Evolutionary conservation across 306 rosid species (phyloP).

Genomic region (Corylus avellana): DNA sequence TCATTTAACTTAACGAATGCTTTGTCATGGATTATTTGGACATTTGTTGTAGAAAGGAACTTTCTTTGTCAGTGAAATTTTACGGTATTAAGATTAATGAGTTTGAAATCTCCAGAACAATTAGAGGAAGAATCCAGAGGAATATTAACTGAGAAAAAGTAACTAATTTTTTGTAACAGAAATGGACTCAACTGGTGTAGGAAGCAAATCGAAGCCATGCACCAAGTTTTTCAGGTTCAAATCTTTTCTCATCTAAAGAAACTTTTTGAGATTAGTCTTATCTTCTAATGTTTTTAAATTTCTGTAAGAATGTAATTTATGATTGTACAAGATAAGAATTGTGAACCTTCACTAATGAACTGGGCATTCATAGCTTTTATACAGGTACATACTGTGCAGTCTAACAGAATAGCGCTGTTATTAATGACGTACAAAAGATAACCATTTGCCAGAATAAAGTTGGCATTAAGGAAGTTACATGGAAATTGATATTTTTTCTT

Average conservation of each 20-base stretch:
- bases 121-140: conserved; percentile 51
- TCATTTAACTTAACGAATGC: background rate
- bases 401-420: conserved; percentile 38
- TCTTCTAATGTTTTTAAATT: conserved; percentile 31
- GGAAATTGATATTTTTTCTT: conserved; percentile 22
- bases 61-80: background rate
- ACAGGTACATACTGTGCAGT: conserved; percentile 55
- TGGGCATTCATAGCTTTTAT: conserved; percentile 45
- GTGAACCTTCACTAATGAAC: conserved; percentile 46
- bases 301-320: conserved; percentile 33
- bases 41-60: background rate
- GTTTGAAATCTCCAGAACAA: conserved; percentile 18
- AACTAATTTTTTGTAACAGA: conserved; percentile 96
- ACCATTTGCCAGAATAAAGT: conserved; percentile 24
- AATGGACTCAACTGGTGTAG: conserved; percentile 93
- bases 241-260: conserved; percentile 72
- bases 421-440: conserved; percentile 36
- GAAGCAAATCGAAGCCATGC: conserved; percentile 99
- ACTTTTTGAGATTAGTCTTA: conserved; percentile 36
- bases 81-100: background rate
- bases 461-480: conserved; percentile 20
- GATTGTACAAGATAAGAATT: conserved; percentile 36
- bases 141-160: conserved; percentile 64
- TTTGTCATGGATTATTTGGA: background rate
- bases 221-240: conserved; percentile 99